A percentile compares a stretch with the other conserved stretches of the same genome.
phyloP scores from a whole-genome alignment of 2,329 filamentous ascomycete species.

The Penicillium sp. region DNA sequence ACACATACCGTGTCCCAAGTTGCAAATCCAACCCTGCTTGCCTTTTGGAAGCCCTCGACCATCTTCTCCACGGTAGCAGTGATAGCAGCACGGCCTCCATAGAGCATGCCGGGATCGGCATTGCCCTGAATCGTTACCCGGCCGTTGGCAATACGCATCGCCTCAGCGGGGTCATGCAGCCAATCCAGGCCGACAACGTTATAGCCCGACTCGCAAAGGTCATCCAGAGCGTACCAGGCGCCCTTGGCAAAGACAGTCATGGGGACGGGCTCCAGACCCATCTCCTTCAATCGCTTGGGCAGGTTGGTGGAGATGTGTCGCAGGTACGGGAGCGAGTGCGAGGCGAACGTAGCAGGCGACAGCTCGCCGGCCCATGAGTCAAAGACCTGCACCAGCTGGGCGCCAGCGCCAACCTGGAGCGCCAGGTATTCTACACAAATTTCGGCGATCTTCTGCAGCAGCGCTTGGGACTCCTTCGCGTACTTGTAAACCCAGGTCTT shows the following conservation, averaged over 20 bases:
- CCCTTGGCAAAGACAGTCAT: constrained; percentile 99
- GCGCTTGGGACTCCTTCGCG: constrained; percentile 67
- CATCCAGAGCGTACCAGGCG: constrained; percentile 89
- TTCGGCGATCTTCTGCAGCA: constrained; percentile 87
- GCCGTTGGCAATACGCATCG: constrained; percentile 71
- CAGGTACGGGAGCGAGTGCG: constrained; percentile 82
- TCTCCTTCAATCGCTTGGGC: constrained; percentile 65
- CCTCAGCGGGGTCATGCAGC: constrained; percentile 82
- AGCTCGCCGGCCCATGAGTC: constrained; percentile 98
- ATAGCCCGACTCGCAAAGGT: constrained; percentile 82
- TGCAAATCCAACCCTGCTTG: constrained; percentile 93
- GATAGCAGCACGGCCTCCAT: constrained; percentile 76
- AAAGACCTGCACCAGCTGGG: constrained; percentile 94
- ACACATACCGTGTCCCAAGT: constrained; percentile 80
- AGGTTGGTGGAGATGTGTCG: constrained; percentile 76
- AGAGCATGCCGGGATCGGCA: constrained; percentile 87
- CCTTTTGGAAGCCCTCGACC: constrained; percentile 79
- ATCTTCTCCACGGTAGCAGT: constrained; percentile 77
- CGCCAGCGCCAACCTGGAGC: constrained; percentile 84
- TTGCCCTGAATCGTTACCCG: constrained; percentile 88
- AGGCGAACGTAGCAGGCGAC: constrained; percentile 73
- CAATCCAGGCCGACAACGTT: constrained; percentile 93
- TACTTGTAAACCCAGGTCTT: constrained; percentile 98
- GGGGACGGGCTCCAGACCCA: constrained; percentile 74
- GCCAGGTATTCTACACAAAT: constrained; percentile 93